phyloP scores from a whole-genome alignment of 2,329 filamentous ascomycete genomes.

The Phyllosticta capitalensis region DNA sequence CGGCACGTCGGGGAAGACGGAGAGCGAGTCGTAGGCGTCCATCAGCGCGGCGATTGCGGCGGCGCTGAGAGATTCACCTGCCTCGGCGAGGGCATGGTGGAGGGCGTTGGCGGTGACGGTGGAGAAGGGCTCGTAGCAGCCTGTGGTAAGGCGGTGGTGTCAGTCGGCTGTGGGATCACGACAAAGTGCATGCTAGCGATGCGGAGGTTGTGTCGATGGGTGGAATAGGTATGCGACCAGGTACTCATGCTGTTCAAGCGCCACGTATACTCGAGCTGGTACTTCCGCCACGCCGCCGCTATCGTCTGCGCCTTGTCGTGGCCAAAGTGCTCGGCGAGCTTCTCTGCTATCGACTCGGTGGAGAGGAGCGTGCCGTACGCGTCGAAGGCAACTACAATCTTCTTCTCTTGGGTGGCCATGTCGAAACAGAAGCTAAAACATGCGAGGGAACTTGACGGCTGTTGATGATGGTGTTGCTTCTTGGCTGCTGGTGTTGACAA shows the following conservation, averaged over 20 bases:
- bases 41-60: constrained; percentile 45
- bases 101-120: constrained; percentile 55
- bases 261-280: constrained; percentile 73
- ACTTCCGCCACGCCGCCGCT: constrained; percentile 54
- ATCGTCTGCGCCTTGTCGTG: constrained; percentile 48
- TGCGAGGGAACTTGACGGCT: not conserved
- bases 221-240: constrained; percentile 2
- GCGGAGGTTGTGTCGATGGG: not conserved
- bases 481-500: no score
- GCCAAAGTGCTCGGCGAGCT: constrained; percentile 50
- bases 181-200: no score
- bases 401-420: constrained; percentile 45
- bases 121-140: constrained; percentile 51
- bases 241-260: constrained; percentile 65
- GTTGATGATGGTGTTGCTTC: not conserved
- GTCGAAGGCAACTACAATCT: constrained; percentile 59
- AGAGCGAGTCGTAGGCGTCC: constrained; percentile 54
- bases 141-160: constrained; percentile 29
- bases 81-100: constrained; percentile 53
- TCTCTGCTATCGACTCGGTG: constrained; percentile 55
- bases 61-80: constrained; percentile 36
- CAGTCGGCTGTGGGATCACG: not conserved
- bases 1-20: constrained; percentile 55
- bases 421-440: not conserved
- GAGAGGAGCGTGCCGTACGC: constrained; percentile 67